Conservation (phyloP, 305 asterid genomes). For the Fraxinus nigra region DNA sequence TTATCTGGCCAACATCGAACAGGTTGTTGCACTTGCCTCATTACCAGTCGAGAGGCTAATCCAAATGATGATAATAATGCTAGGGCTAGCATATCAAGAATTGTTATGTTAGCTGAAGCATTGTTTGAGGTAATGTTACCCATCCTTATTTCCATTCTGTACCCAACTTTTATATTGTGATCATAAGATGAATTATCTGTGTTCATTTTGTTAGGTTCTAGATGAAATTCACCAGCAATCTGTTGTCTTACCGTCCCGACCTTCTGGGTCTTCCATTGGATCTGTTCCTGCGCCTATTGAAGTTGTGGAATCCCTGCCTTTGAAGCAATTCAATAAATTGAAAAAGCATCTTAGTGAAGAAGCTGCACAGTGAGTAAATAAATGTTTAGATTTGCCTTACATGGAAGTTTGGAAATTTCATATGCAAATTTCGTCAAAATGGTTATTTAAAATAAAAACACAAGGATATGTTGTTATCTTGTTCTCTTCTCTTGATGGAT, state of each 20-base stretch:
- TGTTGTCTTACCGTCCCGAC: conserved; percentile 74
- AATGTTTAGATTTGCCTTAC: background rate
- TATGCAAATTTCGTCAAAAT: background rate
- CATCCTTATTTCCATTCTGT: conserved; percentile 2
- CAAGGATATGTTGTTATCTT: background rate
- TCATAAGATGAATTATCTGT: conserved; percentile 35
- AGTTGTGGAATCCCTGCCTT: conserved; percentile 81
- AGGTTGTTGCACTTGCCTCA: conserved; percentile 71
- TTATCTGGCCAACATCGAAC: conserved; percentile 83
- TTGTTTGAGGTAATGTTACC: conserved; percentile 73
- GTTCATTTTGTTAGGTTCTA: conserved; percentile 70
- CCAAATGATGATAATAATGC: conserved; percentile 63
- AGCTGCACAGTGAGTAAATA: conserved; percentile 68
- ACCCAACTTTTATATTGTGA: conserved; percentile 15
- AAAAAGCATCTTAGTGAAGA: conserved; percentile 60
- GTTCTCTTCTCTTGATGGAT: background rate
- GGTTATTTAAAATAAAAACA: background rate
- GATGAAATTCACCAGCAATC: conserved; percentile 99
- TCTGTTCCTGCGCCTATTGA: conserved; percentile 92
- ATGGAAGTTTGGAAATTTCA: background rate
- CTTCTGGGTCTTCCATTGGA: conserved; percentile 74
- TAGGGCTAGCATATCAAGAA: conserved; percentile 88
- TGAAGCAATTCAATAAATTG: conserved; percentile 53
- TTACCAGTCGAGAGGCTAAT: conserved; percentile 47
- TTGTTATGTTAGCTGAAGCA: conserved; percentile 95